Conservation (phyloP, 257 asterid species). For the Nemophila menziesii region DNA sequence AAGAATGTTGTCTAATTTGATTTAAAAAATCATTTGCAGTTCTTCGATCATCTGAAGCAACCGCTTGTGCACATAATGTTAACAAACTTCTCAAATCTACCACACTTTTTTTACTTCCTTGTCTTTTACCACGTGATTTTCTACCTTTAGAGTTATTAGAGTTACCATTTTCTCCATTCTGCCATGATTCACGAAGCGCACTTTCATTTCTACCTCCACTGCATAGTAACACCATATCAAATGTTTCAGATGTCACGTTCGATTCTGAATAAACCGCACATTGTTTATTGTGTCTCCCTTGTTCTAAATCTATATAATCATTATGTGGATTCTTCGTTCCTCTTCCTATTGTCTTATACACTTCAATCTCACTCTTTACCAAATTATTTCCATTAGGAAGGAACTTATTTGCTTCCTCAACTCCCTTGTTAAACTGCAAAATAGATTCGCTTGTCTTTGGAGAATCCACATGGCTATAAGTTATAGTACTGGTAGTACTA, state of each 20-base stretch:
- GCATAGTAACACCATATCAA: constrained; percentile 58
- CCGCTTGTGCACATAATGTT: constrained; percentile 73
- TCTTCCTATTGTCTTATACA: constrained; percentile 23
- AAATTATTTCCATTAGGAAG: constrained; percentile 34
- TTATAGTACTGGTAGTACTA: constrained; percentile 24
- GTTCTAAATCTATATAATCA: constrained; percentile 25
- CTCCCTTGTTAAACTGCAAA: constrained; percentile 46
- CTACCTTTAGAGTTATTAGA: constrained; percentile 30
- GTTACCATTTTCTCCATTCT: constrained; percentile 25
- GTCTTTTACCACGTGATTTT: constrained; percentile 44
- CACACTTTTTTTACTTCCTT: constrained; percentile 28
- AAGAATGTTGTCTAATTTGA: constrained; percentile 53
- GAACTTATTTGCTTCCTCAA: constrained; percentile 59
- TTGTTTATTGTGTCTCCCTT: constrained; percentile 56
- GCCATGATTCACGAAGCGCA: constrained; percentile 53
- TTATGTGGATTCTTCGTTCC: constrained; percentile 49
- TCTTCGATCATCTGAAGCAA: constrained; percentile 60
- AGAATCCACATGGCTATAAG: constrained; percentile 37
- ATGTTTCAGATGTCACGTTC: constrained; percentile 41
- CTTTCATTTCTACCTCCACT: constrained; percentile 57
- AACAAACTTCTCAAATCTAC: constrained; percentile 61
- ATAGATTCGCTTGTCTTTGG: constrained; percentile 45
- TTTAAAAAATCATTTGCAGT: constrained; percentile 48
- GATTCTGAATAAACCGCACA: constrained; percentile 51
- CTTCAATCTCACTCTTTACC: constrained; percentile 13